Evolutionary conservation across 371 early-diverging fungal genomes (phyloP).

Genomic region (Basidiobolus meristosporus): DNA sequence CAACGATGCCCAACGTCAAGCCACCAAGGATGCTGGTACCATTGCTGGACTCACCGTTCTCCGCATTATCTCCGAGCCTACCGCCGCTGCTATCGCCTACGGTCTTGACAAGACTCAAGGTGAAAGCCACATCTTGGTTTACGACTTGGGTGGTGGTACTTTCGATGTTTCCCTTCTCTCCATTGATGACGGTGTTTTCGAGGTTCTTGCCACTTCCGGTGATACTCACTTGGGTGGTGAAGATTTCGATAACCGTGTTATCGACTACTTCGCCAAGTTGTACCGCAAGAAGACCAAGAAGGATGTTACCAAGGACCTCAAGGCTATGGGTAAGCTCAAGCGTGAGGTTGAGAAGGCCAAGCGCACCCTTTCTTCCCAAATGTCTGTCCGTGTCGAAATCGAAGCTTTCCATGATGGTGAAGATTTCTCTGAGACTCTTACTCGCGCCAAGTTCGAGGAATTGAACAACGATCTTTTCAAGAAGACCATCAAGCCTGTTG

Average conservation of each 20-base stretch:
- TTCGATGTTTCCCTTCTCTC: conserved; percentile 83
- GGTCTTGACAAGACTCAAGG: conserved; percentile 63
- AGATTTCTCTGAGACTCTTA: conserved; percentile 85
- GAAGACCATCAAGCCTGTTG: conserved; percentile 84
- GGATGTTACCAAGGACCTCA: conserved; percentile 49
- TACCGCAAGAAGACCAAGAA: conserved; percentile 53
- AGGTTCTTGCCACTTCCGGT: conserved; percentile 73
- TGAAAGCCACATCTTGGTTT: conserved; percentile 66
- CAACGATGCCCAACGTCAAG: conserved; percentile 63
- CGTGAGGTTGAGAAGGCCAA: conserved; percentile 81
- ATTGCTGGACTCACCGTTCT: conserved; percentile 59
- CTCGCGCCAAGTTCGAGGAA: conserved; percentile 95
- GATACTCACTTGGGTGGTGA: conserved; percentile 87
- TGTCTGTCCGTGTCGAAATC: conserved; percentile 33
- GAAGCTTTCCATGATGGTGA: conserved; percentile 87
- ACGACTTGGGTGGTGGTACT: conserved; percentile 96
- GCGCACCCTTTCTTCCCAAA: conserved; percentile 72
- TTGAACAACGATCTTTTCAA: conserved; percentile 89
- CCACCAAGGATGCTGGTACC: conserved; percentile 63
- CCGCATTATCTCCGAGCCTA: conserved; percentile 85
- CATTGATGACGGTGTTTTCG: conserved; percentile 75
- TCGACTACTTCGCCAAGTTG: conserved; percentile 53
- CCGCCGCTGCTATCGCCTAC: conserved; percentile 90
- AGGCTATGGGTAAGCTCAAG: conserved; percentile 71
- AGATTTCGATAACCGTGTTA: conserved; percentile 70